Evolutionary conservation across 352 stramenopile genomes (phyloP).

Genomic region (Phytophthora syringae): DNA sequence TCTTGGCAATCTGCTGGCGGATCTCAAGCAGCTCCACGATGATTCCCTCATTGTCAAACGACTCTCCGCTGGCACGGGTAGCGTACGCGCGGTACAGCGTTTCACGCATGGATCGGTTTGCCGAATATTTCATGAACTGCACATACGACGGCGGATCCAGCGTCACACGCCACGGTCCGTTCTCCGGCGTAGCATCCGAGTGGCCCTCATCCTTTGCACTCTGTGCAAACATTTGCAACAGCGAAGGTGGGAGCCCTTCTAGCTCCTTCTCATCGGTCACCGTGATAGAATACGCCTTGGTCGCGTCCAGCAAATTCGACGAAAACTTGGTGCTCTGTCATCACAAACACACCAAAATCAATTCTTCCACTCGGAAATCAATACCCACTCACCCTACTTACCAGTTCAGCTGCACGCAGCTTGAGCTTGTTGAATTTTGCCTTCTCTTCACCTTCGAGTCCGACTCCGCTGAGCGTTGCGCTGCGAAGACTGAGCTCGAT

Average conservation of each 20-base stretch:
- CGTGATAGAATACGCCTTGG: conserved; percentile 94
- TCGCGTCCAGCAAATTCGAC: conserved; percentile 98
- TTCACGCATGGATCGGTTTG: conserved; percentile 92
- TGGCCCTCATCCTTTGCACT: conserved; percentile 71
- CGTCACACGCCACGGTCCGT: conserved; percentile 95
- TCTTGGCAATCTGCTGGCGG: conserved; percentile 88
- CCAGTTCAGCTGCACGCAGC: conserved; percentile 91
- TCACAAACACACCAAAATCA: conserved; percentile 8
- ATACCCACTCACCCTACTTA: conserved; percentile 16
- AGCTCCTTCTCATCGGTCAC: conserved; percentile 90
- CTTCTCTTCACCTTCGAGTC: conserved; percentile 90
- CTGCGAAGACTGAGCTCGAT: conserved; percentile 89
- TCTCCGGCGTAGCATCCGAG: conserved; percentile 66
- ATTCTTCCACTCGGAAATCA: background rate
- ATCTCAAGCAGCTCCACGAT: conserved; percentile 95
- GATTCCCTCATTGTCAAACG: conserved; percentile 94
- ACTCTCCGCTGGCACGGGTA: conserved; percentile 87
- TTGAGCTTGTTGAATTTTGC: conserved; percentile 97
- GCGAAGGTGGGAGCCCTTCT: conserved; percentile 91
- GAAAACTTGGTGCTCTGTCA: conserved; percentile 93
- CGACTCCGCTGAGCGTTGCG: conserved; percentile 94
- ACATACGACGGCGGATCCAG: conserved; percentile 96
- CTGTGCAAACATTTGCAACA: conserved; percentile 93
- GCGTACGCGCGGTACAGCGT: conserved; percentile 94
- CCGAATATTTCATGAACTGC: conserved; percentile 95